phyloP scores from a whole-genome alignment of 371 early-diverging fungal genomes.

The Mucor velutinosus region DNA sequence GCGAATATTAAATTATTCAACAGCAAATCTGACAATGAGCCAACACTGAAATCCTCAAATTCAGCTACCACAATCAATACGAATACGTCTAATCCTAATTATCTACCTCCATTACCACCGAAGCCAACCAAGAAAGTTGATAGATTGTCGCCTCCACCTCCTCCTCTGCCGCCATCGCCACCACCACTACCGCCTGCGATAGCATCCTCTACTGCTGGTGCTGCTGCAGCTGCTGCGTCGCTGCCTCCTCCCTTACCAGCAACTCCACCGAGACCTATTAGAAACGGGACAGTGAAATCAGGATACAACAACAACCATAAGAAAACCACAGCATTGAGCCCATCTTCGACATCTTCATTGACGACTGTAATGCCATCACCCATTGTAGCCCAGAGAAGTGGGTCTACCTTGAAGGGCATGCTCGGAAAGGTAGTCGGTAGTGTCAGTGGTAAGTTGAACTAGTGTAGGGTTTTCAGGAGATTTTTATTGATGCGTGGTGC shows the following conservation, averaged over 20 bases:
- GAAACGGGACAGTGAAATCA: not conserved
- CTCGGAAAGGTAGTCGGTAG: conserved; percentile 63
- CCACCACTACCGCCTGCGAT: conserved; percentile 26
- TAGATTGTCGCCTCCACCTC: conserved; percentile 22
- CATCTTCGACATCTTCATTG: not conserved
- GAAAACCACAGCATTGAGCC: not conserved
- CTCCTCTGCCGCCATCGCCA: conserved; percentile 30
- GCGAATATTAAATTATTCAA: conserved; percentile 30
- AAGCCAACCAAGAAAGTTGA: conserved; percentile 15
- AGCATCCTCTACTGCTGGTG: conserved; percentile 8
- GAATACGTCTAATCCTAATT: not conserved
- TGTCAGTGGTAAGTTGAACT: conserved; percentile 45
- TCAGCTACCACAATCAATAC: not conserved
- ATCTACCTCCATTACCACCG: conserved; percentile 16
- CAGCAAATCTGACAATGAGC: conserved; percentile 24
- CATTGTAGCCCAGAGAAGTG: conserved; percentile 27
- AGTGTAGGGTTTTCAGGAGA: not conserved
- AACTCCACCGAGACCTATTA: conserved; percentile 26
- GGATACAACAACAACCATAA: not conserved
- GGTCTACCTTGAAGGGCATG: conserved; percentile 61
- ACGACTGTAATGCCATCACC: not conserved
- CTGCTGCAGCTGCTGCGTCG: conserved; percentile 1
- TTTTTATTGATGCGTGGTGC: not conserved
- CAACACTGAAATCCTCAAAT: not conserved
- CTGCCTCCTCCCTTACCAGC: conserved; percentile 28